These are phyloP conservation scores for Myriosclerotinia duriaeana DNA, from an alignment of 2,329 filamentous ascomycete species.

Conservation along the genomic window DNA sequence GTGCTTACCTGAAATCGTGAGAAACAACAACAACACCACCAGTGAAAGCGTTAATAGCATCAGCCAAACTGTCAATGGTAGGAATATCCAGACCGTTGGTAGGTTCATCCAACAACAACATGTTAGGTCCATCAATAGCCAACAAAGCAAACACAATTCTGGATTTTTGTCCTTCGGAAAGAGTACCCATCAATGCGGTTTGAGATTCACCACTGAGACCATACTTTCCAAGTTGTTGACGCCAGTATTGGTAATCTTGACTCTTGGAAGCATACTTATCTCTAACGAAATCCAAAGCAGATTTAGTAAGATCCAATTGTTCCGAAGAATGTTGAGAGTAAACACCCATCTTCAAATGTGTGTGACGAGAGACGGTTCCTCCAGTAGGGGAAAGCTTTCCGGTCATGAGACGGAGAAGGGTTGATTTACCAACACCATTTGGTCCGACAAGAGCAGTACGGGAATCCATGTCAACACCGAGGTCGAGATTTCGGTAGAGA, in stretches of 20 bases:
- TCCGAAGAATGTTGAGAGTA: constrained; percentile 99
- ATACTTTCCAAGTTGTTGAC: constrained; percentile 93
- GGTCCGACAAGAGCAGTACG: constrained; percentile 94
- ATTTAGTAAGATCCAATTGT: constrained; percentile 98
- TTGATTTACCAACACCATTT: constrained; percentile 99
- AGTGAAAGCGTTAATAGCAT: constrained; percentile 91
- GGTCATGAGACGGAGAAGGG: constrained; percentile 92
- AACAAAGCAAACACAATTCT: constrained; percentile 97
- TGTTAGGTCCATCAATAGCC: constrained; percentile 94
- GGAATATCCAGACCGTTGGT: constrained; percentile 99
- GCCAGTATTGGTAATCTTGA: constrained; percentile 99
- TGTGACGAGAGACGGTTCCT: constrained; percentile 85
- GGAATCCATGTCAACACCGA: constrained; percentile 99
- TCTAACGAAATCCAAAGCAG: constrained; percentile 92
- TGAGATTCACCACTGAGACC: constrained; percentile 90
- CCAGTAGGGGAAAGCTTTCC: constrained; percentile 84
- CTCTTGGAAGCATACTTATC: constrained; percentile 88
- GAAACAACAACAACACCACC: constrained; percentile 97
- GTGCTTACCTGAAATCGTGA: constrained; percentile 91
- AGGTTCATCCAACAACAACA: constrained; percentile 96
- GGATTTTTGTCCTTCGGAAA: constrained; percentile 96
- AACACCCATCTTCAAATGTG: constrained; percentile 95
- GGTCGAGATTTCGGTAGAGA: constrained; percentile 92
- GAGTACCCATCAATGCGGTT: constrained; percentile 94
- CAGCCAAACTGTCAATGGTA: constrained; percentile 94